Percentiles rank a stretch among this genome's conserved stretches.
These are phyloP conservation scores for Cercospora beticola DNA, from an alignment of 2,329 filamentous ascomycete species.

Conservation along the genomic window DNA sequence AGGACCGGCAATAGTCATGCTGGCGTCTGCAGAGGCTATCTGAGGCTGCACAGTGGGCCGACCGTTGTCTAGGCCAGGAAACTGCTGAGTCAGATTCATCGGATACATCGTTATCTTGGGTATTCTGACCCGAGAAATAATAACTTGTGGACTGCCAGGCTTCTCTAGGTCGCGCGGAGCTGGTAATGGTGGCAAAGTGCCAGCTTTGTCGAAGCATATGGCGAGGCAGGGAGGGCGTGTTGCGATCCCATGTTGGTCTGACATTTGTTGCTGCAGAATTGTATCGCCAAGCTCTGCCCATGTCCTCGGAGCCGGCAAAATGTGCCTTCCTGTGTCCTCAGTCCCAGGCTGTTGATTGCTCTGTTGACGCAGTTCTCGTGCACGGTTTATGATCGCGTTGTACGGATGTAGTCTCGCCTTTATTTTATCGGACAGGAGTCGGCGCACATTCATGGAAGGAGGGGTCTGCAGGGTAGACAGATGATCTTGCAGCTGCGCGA, in stretches of 20 bases:
- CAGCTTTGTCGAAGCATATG: constrained; percentile 31
- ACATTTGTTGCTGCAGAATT: constrained; percentile 32
- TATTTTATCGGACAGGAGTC: constrained; percentile 53
- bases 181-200: neutral
- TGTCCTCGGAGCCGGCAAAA: constrained; percentile 30
- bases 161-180: neutral
- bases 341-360: neutral
- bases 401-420: constrained; percentile 57
- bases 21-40: constrained; percentile 33
- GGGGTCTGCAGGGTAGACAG: constrained; percentile 56
- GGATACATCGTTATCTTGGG: constrained; percentile 17
- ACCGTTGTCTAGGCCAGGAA: constrained; percentile 36
- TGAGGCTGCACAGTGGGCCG: constrained; percentile 35
- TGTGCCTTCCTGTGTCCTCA: constrained; percentile 21
- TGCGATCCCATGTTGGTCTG: constrained; percentile 31
- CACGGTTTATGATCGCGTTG: constrained; percentile 40
- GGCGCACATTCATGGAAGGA: constrained; percentile 50
- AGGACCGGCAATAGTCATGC: constrained; percentile 22
- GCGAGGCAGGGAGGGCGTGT: constrained; percentile 25
- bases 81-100: constrained; percentile 31
- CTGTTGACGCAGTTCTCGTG: constrained; percentile 15
- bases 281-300: constrained; percentile 39
- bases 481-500: constrained; percentile 54
- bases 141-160: constrained; percentile 12
- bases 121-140: constrained; percentile 1